Conservation (phyloP, 2,329 filamentous ascomycete genomes). For the Cercospora sp. region DNA sequence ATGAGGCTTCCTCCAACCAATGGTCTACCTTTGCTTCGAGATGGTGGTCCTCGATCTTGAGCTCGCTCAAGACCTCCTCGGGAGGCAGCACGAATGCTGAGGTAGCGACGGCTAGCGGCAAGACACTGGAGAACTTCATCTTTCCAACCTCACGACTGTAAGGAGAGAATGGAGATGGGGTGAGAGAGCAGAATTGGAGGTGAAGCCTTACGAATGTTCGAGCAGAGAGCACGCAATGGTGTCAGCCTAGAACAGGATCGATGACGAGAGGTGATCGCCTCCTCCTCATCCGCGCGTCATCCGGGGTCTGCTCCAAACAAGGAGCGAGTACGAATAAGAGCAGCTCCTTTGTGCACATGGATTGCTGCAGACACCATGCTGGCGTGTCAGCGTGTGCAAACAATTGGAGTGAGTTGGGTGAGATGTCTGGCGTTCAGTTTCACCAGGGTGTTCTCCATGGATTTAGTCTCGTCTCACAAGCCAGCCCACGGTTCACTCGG, state of each 20-base stretch:
- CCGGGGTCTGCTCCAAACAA: constrained; percentile 2
- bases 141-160: constrained; percentile 20
- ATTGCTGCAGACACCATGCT: background rate
- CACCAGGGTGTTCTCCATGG: background rate
- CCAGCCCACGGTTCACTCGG: constrained; percentile 3
- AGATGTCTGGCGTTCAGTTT: background rate
- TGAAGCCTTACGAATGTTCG: constrained; percentile 6
- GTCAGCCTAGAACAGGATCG: constrained; percentile 24
- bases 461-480: background rate
- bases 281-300: constrained; percentile 14
- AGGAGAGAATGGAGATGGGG: background rate
- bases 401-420: background rate
- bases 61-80: constrained; percentile 48
- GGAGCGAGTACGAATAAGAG: constrained; percentile 15
- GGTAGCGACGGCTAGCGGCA: constrained; percentile 53
- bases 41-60: constrained; percentile 43
- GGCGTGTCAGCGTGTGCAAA: background rate
- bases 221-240: constrained; percentile 22
- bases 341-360: constrained; percentile 12
- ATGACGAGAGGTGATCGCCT: constrained; percentile 18
- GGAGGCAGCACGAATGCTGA: constrained; percentile 57
- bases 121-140: constrained; percentile 53
- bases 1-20: constrained; percentile 36
- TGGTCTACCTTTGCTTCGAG: constrained; percentile 30
- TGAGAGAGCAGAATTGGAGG: background rate